A percentile compares a stretch with the other conserved stretches of the same genome.
phyloP scores from a whole-genome alignment of 192 early-diverging fungal species.

The Coemansia sp. region DNA sequence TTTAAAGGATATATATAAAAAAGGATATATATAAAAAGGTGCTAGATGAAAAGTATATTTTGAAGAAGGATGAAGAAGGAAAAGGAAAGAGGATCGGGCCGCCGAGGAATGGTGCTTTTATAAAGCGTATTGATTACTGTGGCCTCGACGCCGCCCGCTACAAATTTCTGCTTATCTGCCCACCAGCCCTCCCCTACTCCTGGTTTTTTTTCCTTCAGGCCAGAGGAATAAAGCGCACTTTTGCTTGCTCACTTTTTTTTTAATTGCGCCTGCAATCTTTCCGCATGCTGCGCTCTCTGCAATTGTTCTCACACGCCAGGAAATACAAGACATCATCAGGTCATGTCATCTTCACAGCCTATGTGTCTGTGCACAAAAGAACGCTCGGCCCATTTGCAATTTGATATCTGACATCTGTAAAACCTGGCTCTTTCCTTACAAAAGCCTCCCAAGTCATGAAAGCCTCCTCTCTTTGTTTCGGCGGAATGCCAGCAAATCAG shows the following conservation, averaged over 20 bases:
- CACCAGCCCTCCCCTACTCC: not conserved
- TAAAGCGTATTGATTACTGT: not conserved
- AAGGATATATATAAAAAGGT: not conserved
- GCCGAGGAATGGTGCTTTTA: not conserved
- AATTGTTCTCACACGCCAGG: not conserved
- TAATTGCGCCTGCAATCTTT: not conserved
- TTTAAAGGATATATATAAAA: not conserved
- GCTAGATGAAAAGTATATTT: not conserved
- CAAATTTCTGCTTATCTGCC: not conserved
- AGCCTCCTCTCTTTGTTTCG: not conserved
- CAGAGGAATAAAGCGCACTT: not conserved
- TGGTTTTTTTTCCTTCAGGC: not conserved
- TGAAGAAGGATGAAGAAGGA: not conserved
- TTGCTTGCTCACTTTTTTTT: not conserved
- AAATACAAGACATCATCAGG: too few species aligned
- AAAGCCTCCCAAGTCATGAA: too few species aligned
- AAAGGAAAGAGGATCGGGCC: not conserved
- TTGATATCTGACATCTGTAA: not conserved
- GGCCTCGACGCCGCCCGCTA: not conserved
- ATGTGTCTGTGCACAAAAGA: too few species aligned
- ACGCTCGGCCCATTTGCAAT: not conserved
- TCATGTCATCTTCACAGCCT: too few species aligned
- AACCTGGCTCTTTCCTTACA: too few species aligned
- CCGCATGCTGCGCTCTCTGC: not conserved
- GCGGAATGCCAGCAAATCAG: conserved; percentile 1